Conservation (phyloP, 2,329 filamentous ascomycete genomes). For the Sclerotinia borealis region DNA sequence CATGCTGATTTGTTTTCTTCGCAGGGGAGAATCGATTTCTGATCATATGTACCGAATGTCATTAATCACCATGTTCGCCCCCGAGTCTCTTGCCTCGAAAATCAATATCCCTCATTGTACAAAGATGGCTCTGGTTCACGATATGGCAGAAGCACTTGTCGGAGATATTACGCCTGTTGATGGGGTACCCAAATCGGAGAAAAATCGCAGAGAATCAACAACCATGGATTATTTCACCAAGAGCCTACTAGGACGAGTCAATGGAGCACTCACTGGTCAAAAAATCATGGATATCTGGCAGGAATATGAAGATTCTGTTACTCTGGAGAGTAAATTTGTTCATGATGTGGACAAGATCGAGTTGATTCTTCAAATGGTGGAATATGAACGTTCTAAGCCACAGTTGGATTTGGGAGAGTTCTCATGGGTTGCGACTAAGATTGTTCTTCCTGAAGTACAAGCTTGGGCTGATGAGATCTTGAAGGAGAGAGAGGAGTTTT, state of each 20-base stretch:
- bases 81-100: constrained; percentile 61
- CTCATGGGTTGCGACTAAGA: constrained; percentile 65
- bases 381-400: constrained; percentile 70
- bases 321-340: constrained; percentile 79
- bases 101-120: constrained; percentile 80
- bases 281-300: constrained; percentile 81
- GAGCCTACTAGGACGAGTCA: constrained; percentile 65
- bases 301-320: constrained; percentile 87
- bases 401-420: constrained; percentile 80
- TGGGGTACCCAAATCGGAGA: constrained; percentile 77
- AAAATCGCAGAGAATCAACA: constrained; percentile 75
- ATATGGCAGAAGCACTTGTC: constrained; percentile 94
- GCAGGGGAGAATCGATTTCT: constrained; percentile 78
- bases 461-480: constrained; percentile 74
- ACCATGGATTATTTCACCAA: constrained; percentile 86
- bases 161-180: constrained; percentile 96
- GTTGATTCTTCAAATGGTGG: constrained; percentile 87
- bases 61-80: constrained; percentile 87
- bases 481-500: constrained; percentile 68
- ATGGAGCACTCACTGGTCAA: constrained; percentile 61
- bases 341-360: constrained; percentile 98
- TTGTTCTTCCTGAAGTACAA: constrained; percentile 71
- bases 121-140: constrained; percentile 92
- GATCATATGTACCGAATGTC: constrained; percentile 99
- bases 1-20: background rate